These are phyloP conservation scores for Glycyrrhiza uralensis DNA, from an alignment of 306 rosid genomes.

Conservation along the genomic window DNA sequence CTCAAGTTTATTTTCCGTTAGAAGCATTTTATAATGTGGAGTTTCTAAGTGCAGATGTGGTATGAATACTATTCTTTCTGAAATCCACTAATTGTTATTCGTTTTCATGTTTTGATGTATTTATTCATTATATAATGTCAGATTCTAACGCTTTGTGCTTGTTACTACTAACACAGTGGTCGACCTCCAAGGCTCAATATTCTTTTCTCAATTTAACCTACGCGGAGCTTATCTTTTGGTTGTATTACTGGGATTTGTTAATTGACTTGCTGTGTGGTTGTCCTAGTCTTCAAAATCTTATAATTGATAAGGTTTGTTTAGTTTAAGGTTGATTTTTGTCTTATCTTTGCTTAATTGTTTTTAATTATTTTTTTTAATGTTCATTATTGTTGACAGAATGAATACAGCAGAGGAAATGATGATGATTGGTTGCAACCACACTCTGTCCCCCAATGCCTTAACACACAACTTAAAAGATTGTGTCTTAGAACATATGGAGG, in stretches of 20 bases:
- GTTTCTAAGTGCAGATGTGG: neutral
- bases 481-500: neutral
- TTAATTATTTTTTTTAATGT: too few relatives aligned
- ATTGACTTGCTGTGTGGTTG: neutral
- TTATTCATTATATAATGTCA: too few relatives aligned
- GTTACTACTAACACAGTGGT: too few relatives aligned
- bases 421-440: neutral
- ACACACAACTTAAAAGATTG: neutral
- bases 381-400: too few relatives aligned
- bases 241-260: neutral
- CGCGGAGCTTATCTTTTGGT: neutral
- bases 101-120: too few relatives aligned
- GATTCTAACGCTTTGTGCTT: too few relatives aligned
- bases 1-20: neutral
- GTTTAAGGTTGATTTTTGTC: neutral
- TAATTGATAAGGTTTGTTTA: neutral
- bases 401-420: neutral
- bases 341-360: neutral
- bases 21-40: neutral
- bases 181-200: too few relatives aligned
- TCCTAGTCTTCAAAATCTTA: neutral
- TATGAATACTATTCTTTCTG: too few relatives aligned
- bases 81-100: too few relatives aligned
- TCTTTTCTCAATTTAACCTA: neutral
- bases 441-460: neutral